These are phyloP conservation scores for Mrakia hoshinonis DNA, from an alignment of 768 basidiomycete species.

Conservation along the genomic window DNA sequence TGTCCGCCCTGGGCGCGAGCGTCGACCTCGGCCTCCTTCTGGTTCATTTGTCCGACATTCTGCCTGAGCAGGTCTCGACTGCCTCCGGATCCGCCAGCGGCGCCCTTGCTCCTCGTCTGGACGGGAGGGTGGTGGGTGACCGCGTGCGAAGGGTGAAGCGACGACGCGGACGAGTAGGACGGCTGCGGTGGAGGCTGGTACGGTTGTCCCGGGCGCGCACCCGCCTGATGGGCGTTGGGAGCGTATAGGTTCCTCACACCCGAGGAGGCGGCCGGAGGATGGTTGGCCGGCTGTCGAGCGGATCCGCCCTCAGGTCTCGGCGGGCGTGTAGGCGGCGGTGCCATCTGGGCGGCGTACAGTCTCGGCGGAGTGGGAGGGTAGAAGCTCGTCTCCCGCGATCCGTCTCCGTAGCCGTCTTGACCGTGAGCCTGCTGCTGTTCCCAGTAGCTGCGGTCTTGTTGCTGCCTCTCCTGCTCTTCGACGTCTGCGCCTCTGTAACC, in stretches of 20 bases:
- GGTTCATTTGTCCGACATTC: background rate
- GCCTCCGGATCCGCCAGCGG: background rate
- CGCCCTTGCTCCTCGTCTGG: background rate
- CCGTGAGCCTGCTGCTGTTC: background rate
- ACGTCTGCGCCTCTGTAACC: background rate
- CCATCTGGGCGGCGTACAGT: background rate
- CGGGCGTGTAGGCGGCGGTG: background rate
- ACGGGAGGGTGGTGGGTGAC: background rate
- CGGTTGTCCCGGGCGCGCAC: background rate
- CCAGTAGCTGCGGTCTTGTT: background rate
- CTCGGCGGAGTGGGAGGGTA: background rate
- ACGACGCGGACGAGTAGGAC: background rate
- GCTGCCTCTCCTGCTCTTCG: background rate
- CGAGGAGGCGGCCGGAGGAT: background rate
- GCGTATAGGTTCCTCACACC: background rate
- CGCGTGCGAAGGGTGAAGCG: background rate
- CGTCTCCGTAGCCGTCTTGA: background rate
- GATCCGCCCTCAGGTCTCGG: background rate
- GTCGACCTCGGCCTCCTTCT: background rate
- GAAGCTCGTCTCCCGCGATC: background rate
- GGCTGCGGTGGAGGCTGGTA: background rate
- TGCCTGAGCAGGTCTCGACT: background rate
- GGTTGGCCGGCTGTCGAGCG: background rate
- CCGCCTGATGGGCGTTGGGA: no score
- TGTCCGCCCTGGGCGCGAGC: background rate